Evolutionary conservation across 768 basidiomycete species (phyloP), one percentile per base, ranked within the genome.

Genomic region (Lactarius sanguifluus): DNA sequence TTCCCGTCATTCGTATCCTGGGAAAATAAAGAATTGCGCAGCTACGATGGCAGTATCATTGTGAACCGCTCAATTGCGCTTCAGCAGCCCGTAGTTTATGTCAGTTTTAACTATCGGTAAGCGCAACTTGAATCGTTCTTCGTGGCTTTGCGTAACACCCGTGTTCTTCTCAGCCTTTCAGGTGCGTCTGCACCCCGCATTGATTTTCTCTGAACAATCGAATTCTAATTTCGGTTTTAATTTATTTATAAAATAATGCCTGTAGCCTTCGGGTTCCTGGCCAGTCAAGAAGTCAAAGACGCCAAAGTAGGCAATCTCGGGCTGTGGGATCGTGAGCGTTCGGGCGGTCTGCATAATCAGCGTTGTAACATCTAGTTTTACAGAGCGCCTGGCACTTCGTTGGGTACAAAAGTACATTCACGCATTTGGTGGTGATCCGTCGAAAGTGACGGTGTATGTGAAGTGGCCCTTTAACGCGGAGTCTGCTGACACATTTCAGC

Each of bases 361-460:
- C 2, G 10, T 23, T 4, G 8, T 18, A 52, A 8, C 47, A 15
- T 32, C 20, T 32, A 40, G 23, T 5, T 43, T 25, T 64, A 64
- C 74, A 88, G 83, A 86, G 72, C 79, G 84, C 18, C 74, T 82
- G 45, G 86, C 86, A 1, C 71, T 91, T 5, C 74, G 82, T 61
- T 90, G 89, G 88, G 76, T 90, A 2, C 83, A 87, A 68, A 83
- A 85, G 70, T 85, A 90, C 71, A 87, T 90, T 64, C 70, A 73
- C 40, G 76, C 76, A 7, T 90, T 89, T 70, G 87, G 88, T 1
- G 88, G 89, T 8, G 86, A 90, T 72, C 82, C 83, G 0, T 73
- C 72, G 7, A 86, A 84, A 73, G 86, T 86, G 2, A 85, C 84
- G 0, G 80, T 85, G 82, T 85, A 73, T 61, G 82, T 50, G 1